Percentiles rank a stretch among this genome's conserved stretches.
Conservation (phyloP, 306 rosid species). For the Fragaria ananassa region DNA sequence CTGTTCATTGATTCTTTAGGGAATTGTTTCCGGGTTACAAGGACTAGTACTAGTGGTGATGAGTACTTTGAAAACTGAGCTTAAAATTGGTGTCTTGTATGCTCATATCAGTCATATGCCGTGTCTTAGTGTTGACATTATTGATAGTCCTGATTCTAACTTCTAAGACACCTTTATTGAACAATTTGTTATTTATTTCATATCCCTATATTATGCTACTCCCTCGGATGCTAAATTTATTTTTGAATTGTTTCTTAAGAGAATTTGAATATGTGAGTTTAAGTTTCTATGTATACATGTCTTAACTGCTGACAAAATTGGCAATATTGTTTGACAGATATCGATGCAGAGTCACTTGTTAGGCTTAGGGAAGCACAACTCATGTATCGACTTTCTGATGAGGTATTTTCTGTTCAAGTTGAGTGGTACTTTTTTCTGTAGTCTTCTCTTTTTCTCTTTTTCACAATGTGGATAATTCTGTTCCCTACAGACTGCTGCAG, state of each 20-base stretch:
- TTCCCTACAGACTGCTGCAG: constrained; percentile 69
- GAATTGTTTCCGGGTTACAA: background rate
- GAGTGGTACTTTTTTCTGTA: constrained; percentile 11
- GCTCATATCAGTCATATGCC: background rate
- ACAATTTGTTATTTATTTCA: background rate
- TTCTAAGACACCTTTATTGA: background rate
- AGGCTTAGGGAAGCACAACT: constrained; percentile 69
- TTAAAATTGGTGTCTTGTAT: background rate
- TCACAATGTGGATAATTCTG: constrained; percentile 23
- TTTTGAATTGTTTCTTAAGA: background rate
- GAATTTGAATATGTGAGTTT: background rate
- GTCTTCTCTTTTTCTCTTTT: background rate
- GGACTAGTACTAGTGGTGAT: background rate
- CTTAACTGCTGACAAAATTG: constrained; percentile 20
- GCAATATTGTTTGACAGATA: constrained; percentile 44
- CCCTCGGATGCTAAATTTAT: background rate
- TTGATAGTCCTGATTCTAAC: background rate
- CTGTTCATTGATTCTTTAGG: constrained; percentile 12
- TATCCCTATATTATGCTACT: background rate
- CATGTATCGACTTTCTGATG: constrained; percentile 64
- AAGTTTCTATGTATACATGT: background rate
- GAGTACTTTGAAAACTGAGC: background rate
- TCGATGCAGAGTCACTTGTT: constrained; percentile 60
- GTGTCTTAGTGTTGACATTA: background rate
- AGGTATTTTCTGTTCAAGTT: constrained; percentile 48